Percentiles rank a stretch among this genome's conserved stretches.
Evolutionary conservation across 495 filamentous ascomycete species (phyloP).

Genomic region (Penicillium odoratum): DNA sequence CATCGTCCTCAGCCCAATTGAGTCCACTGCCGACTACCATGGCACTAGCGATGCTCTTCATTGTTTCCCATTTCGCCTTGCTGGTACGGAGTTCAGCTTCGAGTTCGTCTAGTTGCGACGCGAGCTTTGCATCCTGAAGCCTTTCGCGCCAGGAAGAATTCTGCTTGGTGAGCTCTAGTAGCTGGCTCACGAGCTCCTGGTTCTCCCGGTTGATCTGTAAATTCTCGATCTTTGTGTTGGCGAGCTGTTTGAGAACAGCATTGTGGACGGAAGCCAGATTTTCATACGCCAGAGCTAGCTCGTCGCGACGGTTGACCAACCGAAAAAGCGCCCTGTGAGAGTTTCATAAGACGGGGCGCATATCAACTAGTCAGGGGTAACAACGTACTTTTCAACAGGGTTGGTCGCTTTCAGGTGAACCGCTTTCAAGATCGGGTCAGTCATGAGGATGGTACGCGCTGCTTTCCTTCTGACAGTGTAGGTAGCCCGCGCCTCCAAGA

Average conservation of each 20-base stretch:
- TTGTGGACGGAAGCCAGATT: constrained; percentile 54
- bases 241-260: constrained; percentile 47
- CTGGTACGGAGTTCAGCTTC: constrained; percentile 57
- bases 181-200: constrained; percentile 55
- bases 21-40: constrained; percentile 81
- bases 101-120: constrained; percentile 52
- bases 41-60: constrained; percentile 73
- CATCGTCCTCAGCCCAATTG: constrained; percentile 74
- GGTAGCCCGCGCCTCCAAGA: constrained; percentile 66
- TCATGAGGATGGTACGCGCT: constrained; percentile 63
- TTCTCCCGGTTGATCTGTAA: constrained; percentile 58
- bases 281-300: constrained; percentile 58
- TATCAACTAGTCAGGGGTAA: background rate
- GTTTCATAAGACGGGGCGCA: constrained; percentile 10
- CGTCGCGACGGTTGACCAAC: constrained; percentile 65
- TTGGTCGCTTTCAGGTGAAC: constrained; percentile 69
- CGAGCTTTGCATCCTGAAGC: constrained; percentile 50
- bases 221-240: constrained; percentile 55
- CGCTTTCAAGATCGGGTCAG: constrained; percentile 73
- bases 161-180: constrained; percentile 61
- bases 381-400: constrained; percentile 62
- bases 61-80: constrained; percentile 64
- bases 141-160: constrained; percentile 52
- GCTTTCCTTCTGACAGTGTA: constrained; percentile 67
- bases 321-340: constrained; percentile 60